A percentile compares a stretch with the other conserved stretches of the same genome.
phyloP scores from a whole-genome alignment of 441 rosid genomes.

The Macaranga tanarius region DNA sequence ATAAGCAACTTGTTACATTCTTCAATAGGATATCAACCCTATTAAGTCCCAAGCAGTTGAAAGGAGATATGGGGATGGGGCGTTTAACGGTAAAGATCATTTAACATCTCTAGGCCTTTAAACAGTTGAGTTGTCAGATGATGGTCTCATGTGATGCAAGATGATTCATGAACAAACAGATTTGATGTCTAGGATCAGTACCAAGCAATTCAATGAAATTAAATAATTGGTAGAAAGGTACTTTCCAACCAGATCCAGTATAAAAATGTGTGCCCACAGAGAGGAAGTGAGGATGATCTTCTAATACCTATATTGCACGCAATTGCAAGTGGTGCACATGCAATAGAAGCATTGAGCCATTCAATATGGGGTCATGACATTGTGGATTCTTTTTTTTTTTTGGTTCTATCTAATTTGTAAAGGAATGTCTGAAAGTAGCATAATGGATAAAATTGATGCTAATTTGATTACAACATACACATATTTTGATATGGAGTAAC shows the following conservation, averaged over 20 bases:
- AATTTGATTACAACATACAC: not conserved
- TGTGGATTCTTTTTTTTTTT: no score
- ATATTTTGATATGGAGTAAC: not conserved
- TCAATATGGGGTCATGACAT: slow-evolving; percentile 4
- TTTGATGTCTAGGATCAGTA: slow-evolving; percentile 1
- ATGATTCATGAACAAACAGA: not conserved
- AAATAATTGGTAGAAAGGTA: not conserved
- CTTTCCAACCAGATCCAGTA: slow-evolving; percentile 12
- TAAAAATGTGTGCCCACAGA: slow-evolving; percentile 23
- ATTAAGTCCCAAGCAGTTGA: not conserved
- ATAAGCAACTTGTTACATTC: not conserved
- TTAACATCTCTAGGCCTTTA: not conserved
- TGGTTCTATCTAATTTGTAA: not conserved
- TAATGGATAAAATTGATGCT: not conserved
- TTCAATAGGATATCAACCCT: not conserved
- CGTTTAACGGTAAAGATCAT: not conserved
- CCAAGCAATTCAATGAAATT: not conserved
- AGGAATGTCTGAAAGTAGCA: not conserved
- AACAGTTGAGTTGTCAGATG: not conserved
- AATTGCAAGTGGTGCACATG: slow-evolving; percentile 31
- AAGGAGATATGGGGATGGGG: not conserved
- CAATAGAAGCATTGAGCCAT: slow-evolving; percentile 19
- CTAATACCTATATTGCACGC: slow-evolving; percentile 14
- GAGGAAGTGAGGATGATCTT: slow-evolving; percentile 10
- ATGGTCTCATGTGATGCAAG: slow-evolving; percentile 16